Evolutionary conservation across 148 eudicot species (phyloP), one percentile per base, ranked within the genome.

Genomic region (Limonium bicolor): DNA sequence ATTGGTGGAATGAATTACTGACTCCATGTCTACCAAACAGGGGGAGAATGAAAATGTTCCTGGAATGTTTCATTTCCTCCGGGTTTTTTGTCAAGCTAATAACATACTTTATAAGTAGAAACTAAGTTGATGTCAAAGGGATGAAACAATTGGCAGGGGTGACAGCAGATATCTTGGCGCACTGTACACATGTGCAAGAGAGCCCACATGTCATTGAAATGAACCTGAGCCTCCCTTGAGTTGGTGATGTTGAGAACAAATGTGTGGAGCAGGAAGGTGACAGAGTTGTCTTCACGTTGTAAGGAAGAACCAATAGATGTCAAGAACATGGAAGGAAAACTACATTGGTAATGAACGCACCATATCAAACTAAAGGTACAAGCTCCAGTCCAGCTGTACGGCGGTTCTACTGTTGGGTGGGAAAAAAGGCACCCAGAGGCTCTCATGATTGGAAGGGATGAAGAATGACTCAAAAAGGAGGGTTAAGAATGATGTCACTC

Each of bases 391-490:
- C 76, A 5, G 46, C 46, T 36, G 40, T 16, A 23, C 39, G 21
- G 23, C 55, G 36, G 34, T 39, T 28, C 30, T 7, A 34, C 34
- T 37, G 46, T 50, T 34, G 64, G 37, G 54, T 61, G 57, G 24
- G 64, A 58, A 47, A 44, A 28, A 84, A 62, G 46, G 61, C 43
- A 42, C 56, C 54, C 47, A 58, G 48, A 28, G 62, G 59, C 51
- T 64, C 69, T 19, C 58, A 56, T 39, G 72, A 51, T 30, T 20
- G 61, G 30, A 60, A 57, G 55, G 61, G 58, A 20, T 41, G 37
- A 54, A 17, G 28, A 34, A 34, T 50, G 66, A 67, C 56, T 39
- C 57, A 42, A 71, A 66, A 64, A 72, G 63, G 30, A 68, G 60
- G 40, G 10, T 38, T 27, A 69, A 67, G 30, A 73, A 35, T 37